Percentiles rank a stretch among this genome's conserved stretches.
These are phyloP conservation scores for Strobilomyces confusus DNA, from an alignment of 768 basidiomycete species.

Conservation along the genomic window DNA sequence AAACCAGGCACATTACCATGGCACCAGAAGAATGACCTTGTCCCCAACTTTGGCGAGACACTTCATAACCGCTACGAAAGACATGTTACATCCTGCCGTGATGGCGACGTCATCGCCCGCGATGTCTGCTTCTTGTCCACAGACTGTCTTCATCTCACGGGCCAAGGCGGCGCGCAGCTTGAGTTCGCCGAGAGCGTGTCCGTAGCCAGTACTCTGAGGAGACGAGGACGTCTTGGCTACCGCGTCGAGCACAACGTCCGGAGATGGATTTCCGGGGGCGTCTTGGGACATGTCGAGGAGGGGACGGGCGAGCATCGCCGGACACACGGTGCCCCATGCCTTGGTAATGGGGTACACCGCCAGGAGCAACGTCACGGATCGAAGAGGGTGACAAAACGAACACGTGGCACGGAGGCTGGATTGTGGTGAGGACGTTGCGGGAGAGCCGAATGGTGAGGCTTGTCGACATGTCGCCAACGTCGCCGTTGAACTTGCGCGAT, in stretches of 20 bases:
- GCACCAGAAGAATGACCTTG: conserved; percentile 68
- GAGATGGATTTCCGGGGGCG: conserved; percentile 64
- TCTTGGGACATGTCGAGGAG: conserved; percentile 77
- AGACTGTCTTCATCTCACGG: conserved; percentile 57
- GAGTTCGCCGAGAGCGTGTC: conserved; percentile 55
- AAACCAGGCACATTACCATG: conserved; percentile 45
- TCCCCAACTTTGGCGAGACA: conserved; percentile 64
- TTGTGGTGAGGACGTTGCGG: conserved; percentile 39
- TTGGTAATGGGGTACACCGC: conserved; percentile 60
- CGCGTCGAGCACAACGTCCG: conserved; percentile 44
- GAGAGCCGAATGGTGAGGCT: conserved; percentile 36
- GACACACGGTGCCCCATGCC: conserved; percentile 50
- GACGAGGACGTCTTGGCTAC: conserved; percentile 43
- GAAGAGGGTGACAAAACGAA: conserved; percentile 39
- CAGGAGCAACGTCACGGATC: neutral
- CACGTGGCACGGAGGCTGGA: too few species aligned
- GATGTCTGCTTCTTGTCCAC: conserved; percentile 49
- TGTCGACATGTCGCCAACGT: neutral
- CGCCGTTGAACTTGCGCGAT: too few species aligned
- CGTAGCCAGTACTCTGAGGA: conserved; percentile 50
- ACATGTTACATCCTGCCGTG: conserved; percentile 71
- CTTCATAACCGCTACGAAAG: conserved; percentile 61
- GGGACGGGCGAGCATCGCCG: conserved; percentile 38
- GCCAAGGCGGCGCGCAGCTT: conserved; percentile 48
- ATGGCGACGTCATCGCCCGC: conserved; percentile 56